Conservation (phyloP, 1,284 basidiomycete genomes). For the Malassezia arunalokei region DNA sequence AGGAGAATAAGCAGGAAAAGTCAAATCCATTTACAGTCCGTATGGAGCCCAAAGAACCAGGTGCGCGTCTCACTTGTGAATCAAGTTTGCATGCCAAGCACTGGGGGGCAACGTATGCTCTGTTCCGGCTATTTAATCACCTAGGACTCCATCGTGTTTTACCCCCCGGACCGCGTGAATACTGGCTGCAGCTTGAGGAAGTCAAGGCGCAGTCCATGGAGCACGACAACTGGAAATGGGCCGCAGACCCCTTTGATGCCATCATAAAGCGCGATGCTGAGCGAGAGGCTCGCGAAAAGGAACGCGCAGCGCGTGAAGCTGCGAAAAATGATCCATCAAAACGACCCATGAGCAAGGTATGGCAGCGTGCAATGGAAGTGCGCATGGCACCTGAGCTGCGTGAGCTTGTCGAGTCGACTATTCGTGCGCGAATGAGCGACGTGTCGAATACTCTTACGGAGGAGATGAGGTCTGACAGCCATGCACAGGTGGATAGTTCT, state of each 20-base stretch:
- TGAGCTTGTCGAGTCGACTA: slow-evolving; percentile 66
- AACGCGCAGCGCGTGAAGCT: slow-evolving; percentile 19
- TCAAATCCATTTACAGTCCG: slow-evolving; percentile 31
- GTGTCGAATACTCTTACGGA: slow-evolving; percentile 21
- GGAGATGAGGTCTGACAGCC: background rate
- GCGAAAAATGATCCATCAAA: slow-evolving; percentile 20
- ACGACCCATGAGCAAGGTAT: slow-evolving; percentile 50
- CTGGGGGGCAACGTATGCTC: slow-evolving; percentile 46
- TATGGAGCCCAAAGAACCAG: slow-evolving; percentile 40
- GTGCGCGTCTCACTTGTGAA: slow-evolving; percentile 25
- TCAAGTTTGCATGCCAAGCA: slow-evolving; percentile 37
- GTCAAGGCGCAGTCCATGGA: slow-evolving; percentile 33
- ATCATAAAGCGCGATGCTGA: slow-evolving; percentile 30
- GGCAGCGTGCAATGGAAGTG: slow-evolving; percentile 64
- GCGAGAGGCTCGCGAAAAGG: slow-evolving; percentile 26
- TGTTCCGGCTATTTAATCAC: slow-evolving; percentile 41
- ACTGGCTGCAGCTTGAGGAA: slow-evolving; percentile 39
- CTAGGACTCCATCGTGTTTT: slow-evolving; percentile 35
- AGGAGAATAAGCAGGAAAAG: slow-evolving; percentile 41
- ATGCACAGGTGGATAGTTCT: slow-evolving; percentile 10
- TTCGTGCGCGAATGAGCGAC: slow-evolving; percentile 58
- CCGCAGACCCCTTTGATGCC: slow-evolving; percentile 42
- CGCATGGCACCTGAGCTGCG: slow-evolving; percentile 67
- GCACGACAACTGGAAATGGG: slow-evolving; percentile 38
- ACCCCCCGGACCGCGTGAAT: slow-evolving; percentile 42